A percentile compares a stretch with the other conserved stretches of the same genome.
Evolutionary conservation across 257 asterid genomes (phyloP).

Genomic region (Anisodus acutangulus): DNA sequence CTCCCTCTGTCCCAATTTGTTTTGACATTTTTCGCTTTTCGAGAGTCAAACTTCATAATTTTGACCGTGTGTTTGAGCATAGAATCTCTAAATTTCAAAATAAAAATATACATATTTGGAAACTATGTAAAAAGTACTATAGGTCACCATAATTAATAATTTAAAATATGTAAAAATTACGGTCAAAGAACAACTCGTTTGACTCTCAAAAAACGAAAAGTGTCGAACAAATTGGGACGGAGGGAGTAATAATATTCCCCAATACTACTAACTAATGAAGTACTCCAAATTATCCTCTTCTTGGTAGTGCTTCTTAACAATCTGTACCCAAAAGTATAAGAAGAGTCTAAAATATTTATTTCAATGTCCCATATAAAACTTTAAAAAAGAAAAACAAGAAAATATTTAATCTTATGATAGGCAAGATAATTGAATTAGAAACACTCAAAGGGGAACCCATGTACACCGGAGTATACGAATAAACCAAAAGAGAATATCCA

Average conservation of each 20-base stretch:
- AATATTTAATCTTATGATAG: background rate
- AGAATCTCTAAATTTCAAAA: no score
- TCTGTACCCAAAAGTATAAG: background rate
- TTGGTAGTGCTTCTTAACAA: constrained; percentile 6
- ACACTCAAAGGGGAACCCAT: constrained; percentile 1
- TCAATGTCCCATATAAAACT: background rate
- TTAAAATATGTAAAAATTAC: no score
- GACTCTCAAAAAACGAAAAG: no score
- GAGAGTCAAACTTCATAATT: no score
- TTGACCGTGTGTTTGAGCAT: no score
- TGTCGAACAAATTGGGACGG: no score
- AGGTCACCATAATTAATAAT: no score
- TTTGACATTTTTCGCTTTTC: no score
- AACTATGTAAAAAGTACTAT: no score
- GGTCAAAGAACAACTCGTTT: no score
- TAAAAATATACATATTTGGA: no score
- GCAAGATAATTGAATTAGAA: constrained; percentile 1
- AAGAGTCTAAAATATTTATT: background rate
- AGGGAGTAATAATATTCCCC: background rate
- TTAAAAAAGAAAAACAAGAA: background rate
- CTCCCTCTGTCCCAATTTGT: no score
- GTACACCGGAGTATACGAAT: background rate
- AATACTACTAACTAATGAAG: background rate
- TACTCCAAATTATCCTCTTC: background rate
- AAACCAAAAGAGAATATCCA: background rate